Percentiles rank a stretch among this genome's conserved stretches.
Evolutionary conservation across 305 asterid species (phyloP).

Genomic region (Fraxinus sp.): DNA sequence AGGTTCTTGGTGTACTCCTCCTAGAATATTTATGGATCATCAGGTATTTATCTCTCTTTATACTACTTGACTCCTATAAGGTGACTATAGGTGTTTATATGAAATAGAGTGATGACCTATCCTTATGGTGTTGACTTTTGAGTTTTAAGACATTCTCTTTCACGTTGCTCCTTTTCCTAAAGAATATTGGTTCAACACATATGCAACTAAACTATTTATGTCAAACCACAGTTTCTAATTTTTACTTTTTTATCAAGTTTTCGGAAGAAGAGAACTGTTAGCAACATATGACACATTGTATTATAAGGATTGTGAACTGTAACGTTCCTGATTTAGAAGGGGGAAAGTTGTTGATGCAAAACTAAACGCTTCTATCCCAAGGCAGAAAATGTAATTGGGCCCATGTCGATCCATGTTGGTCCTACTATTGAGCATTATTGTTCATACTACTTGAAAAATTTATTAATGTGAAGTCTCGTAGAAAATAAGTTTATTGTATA

Average conservation of each 20-base stretch:
- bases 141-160: background rate
- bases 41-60: conserved; percentile 50
- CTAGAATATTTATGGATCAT: conserved; percentile 91
- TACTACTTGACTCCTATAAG: background rate
- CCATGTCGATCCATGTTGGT: background rate
- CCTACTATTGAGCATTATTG: background rate
- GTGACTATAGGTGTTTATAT: background rate
- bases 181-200: background rate
- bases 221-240: background rate
- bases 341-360: background rate
- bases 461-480: background rate
- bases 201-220: background rate
- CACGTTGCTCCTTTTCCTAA: background rate
- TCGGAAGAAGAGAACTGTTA: background rate
- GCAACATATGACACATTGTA: background rate
- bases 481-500: background rate
- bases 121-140: background rate
- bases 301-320: background rate
- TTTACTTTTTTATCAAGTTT: background rate
- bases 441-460: background rate
- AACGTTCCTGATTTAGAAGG: background rate
- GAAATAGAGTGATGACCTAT: background rate
- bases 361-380: background rate
- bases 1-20: conserved; percentile 99
- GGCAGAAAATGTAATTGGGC: background rate